phyloP scores from a whole-genome alignment of 805 yeast species.

The Candida ortonii region DNA sequence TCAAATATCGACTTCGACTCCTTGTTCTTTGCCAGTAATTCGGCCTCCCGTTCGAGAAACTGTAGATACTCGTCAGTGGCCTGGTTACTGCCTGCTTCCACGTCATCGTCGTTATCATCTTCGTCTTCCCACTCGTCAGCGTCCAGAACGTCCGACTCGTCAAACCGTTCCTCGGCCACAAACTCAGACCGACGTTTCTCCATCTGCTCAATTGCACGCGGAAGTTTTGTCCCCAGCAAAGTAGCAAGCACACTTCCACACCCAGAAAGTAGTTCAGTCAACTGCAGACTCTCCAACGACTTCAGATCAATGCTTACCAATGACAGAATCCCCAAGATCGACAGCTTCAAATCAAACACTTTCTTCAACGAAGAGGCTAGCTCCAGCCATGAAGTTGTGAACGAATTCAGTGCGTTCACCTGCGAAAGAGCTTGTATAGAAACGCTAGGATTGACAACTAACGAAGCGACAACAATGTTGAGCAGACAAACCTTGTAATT shows the following conservation, averaged over 20 bases:
- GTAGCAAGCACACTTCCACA: conserved; percentile 50
- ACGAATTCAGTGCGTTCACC: conserved; percentile 41
- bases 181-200: conserved; percentile 63
- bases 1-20: conserved; percentile 31
- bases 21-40: conserved; percentile 32
- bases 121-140: conserved; percentile 27
- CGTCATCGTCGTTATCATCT: conserved; percentile 28
- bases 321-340: conserved; percentile 63
- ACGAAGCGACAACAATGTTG: conserved; percentile 61
- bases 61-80: conserved; percentile 46
- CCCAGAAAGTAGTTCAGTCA: conserved; percentile 41
- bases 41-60: conserved; percentile 45
- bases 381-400: conserved; percentile 68
- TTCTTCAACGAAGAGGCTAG: conserved; percentile 53
- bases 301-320: conserved; percentile 34
- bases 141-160: conserved; percentile 27
- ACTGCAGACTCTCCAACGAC: conserved; percentile 19
- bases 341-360: conserved; percentile 79
- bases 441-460: conserved; percentile 56
- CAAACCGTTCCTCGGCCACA: conserved; percentile 30
- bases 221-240: conserved; percentile 59
- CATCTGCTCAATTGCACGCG: conserved; percentile 64
- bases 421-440: conserved; percentile 52
- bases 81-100: conserved; percentile 25
- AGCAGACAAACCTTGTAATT: conserved; percentile 43